A percentile compares a stretch with the other conserved stretches of the same genome.
These are phyloP conservation scores for Geoglossum cookeanum DNA, from an alignment of 2,329 filamentous ascomycete genomes.

Conservation along the genomic window DNA sequence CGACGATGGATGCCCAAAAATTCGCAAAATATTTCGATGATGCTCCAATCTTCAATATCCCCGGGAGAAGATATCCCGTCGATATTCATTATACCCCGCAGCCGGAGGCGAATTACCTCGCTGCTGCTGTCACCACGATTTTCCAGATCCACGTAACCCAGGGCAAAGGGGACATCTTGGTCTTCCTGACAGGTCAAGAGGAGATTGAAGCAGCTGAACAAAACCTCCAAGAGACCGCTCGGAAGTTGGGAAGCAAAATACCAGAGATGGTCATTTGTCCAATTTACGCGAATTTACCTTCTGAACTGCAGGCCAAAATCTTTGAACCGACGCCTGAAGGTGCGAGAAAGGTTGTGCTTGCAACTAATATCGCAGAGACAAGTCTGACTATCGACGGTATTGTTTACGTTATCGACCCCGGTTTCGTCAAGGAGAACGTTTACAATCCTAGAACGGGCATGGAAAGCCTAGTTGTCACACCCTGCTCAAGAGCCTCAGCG, in stretches of 20 bases:
- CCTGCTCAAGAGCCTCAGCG: slow-evolving; percentile 77
- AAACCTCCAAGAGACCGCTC: slow-evolving; percentile 66
- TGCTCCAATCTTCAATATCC: slow-evolving; percentile 86
- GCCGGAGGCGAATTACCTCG: slow-evolving; percentile 85
- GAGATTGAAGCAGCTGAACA: slow-evolving; percentile 82
- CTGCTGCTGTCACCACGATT: slow-evolving; percentile 76
- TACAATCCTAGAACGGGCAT: slow-evolving; percentile 86
- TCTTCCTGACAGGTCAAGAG: slow-evolving; percentile 90
- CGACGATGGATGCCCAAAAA: slow-evolving; percentile 84
- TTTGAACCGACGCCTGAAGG: slow-evolving; percentile 81
- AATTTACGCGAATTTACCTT: slow-evolving; percentile 85
- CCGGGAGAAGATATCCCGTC: slow-evolving; percentile 72
- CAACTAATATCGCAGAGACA: slow-evolving; percentile 95
- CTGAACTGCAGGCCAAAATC: slow-evolving; percentile 78
- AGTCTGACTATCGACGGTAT: slow-evolving; percentile 92
- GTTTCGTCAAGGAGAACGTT: slow-evolving; percentile 87
- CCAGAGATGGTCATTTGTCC: slow-evolving; percentile 80
- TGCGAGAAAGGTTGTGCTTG: slow-evolving; percentile 76
- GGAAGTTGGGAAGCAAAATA: slow-evolving; percentile 68
- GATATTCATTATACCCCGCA: slow-evolving; percentile 81
- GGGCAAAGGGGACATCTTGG: slow-evolving; percentile 70
- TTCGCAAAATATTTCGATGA: slow-evolving; percentile 86
- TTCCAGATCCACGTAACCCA: slow-evolving; percentile 90
- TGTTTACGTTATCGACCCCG: slow-evolving; percentile 86
- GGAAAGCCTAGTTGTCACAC: slow-evolving; percentile 78